Percentiles rank a stretch among this genome's conserved stretches.
Evolutionary conservation across 2,329 filamentous ascomycete genomes (phyloP).

Genomic region (Nakataea oryzae): DNA sequence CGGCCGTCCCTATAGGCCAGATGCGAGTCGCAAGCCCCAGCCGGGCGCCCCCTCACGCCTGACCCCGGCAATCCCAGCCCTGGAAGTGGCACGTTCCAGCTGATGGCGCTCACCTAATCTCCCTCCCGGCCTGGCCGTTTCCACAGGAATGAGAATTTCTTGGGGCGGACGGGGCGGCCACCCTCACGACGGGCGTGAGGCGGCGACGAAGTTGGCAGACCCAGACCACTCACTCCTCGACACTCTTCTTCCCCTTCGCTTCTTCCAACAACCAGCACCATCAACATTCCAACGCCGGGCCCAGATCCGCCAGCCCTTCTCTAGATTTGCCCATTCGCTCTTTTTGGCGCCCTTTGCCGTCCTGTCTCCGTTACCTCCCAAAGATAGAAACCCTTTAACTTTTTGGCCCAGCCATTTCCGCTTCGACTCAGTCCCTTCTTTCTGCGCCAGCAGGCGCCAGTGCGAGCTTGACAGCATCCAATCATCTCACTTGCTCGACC

Average conservation of each 20-base stretch:
- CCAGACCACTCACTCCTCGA: slow-evolving; percentile 10
- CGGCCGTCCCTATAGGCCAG: background rate
- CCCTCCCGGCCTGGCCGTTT: slow-evolving; percentile 14
- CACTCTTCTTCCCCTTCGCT: slow-evolving; percentile 8
- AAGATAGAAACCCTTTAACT: too few species aligned
- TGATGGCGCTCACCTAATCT: background rate
- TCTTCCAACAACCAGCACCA: slow-evolving; percentile 5
- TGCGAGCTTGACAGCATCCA: slow-evolving; percentile 12
- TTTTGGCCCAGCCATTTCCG: too few species aligned
- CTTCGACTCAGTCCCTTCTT: background rate
- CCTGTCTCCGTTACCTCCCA: too few species aligned
- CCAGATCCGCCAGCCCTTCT: slow-evolving; percentile 1
- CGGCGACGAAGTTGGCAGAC: slow-evolving; percentile 3
- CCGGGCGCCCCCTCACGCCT: too few species aligned
- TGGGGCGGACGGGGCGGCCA: background rate
- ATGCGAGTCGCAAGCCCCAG: background rate
- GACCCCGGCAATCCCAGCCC: background rate
- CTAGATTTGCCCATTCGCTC: background rate
- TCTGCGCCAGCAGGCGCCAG: slow-evolving; percentile 18
- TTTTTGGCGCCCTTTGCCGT: background rate
- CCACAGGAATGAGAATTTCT: slow-evolving; percentile 24
- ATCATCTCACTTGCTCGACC: slow-evolving; percentile 9
- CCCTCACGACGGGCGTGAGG: background rate
- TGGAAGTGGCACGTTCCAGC: background rate
- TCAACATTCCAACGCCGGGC: background rate